phyloP scores from a whole-genome alignment of 169 alveolate species.

The Cryptosporidium viatorum region DNA sequence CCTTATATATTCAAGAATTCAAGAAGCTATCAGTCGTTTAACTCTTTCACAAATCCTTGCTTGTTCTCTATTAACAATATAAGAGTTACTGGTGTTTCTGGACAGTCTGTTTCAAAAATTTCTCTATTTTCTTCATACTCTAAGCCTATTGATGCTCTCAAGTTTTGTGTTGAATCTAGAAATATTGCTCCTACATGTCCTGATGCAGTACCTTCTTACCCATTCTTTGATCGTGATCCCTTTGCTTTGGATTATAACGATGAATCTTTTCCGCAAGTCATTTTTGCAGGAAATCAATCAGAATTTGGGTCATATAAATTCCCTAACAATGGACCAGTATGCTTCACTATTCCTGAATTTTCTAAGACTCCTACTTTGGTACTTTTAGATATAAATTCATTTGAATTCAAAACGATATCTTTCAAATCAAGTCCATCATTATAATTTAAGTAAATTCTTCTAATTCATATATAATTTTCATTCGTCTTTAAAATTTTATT shows the following conservation, averaged over 20 bases:
- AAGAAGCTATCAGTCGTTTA: slow-evolving; percentile 35
- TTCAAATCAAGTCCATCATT: not conserved
- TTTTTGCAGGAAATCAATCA: slow-evolving; percentile 58
- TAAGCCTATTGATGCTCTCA: slow-evolving; percentile 58
- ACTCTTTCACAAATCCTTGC: slow-evolving; percentile 50
- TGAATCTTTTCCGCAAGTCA: slow-evolving; percentile 40
- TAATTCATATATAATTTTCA: not conserved
- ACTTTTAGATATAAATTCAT: slow-evolving; percentile 52
- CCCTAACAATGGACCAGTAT: slow-evolving; percentile 69
- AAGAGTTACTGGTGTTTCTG: slow-evolving; percentile 42
- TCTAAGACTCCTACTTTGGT: slow-evolving; percentile 20
- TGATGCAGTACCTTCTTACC: slow-evolving; percentile 50
- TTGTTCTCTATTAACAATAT: slow-evolving; percentile 30
- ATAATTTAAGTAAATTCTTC: not conserved
- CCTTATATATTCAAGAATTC: slow-evolving; percentile 42
- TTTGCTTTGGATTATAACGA: slow-evolving; percentile 34
- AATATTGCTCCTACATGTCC: slow-evolving; percentile 67
- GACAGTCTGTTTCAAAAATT: slow-evolving; percentile 31
- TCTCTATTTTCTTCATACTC: slow-evolving; percentile 20
- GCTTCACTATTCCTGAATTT: slow-evolving; percentile 67
- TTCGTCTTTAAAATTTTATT: not conserved
- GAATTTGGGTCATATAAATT: slow-evolving; percentile 56
- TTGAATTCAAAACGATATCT: slow-evolving; percentile 31
- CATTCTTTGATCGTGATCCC: slow-evolving; percentile 49
- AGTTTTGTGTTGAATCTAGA: slow-evolving; percentile 54